phyloP scores from a whole-genome alignment of 306 rosid genomes.

The Ammopiptanthus mongolicus region DNA sequence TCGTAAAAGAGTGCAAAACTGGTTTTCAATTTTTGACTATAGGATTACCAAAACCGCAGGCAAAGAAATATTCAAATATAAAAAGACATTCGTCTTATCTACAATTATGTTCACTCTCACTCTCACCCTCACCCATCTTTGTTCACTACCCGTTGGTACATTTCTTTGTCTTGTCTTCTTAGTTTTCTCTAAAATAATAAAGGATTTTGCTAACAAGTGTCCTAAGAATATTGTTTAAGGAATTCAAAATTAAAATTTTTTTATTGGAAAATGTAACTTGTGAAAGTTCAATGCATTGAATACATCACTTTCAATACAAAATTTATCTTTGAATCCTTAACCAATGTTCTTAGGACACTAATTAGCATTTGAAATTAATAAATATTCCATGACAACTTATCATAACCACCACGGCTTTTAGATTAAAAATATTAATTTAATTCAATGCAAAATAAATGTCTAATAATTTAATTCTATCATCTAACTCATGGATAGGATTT shows the following conservation, averaged over 20 bases:
- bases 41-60: background rate
- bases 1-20: background rate
- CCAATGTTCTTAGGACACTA: too few species aligned
- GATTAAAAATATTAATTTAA: constrained; percentile 3
- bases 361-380: too few species aligned
- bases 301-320: too few species aligned
- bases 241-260: too few species aligned
- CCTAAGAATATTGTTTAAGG: too few species aligned
- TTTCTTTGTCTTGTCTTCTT: constrained; percentile 33
- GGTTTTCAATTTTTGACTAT: too few species aligned
- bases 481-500: background rate
- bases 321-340: too few species aligned
- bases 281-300: too few species aligned
- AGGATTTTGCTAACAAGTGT: too few species aligned
- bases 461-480: background rate
- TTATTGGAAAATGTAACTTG: too few species aligned
- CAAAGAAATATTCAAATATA: background rate
- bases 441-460: background rate
- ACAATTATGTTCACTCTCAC: too few species aligned
- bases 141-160: background rate
- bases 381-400: too few species aligned
- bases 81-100: constrained; percentile 28
- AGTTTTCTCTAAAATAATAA: background rate
- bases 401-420: constrained; percentile 41
- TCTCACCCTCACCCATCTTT: constrained; percentile 16